phyloP scores from a whole-genome alignment of 2,329 filamentous ascomycete species.

The Ophidiomyces ophidiicola region DNA sequence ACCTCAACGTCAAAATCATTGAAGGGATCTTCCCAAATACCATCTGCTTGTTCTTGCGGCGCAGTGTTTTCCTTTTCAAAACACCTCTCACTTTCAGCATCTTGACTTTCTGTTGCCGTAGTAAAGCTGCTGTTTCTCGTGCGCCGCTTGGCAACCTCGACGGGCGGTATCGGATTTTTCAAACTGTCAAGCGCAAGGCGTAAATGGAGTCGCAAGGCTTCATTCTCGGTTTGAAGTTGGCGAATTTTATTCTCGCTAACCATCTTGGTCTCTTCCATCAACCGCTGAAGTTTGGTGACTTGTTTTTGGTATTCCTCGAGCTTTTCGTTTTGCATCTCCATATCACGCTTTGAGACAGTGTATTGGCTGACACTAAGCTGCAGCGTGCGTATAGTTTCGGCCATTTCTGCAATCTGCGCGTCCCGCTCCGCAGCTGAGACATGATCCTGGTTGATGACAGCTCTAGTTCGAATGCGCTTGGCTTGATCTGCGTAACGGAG shows the following conservation, averaged over 20 bases:
- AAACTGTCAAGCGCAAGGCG: conserved; percentile 73
- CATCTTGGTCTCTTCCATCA: conserved; percentile 89
- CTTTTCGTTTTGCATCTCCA: conserved; percentile 64
- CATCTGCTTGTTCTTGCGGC: conserved; percentile 22
- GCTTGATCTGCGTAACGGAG: conserved; percentile 95
- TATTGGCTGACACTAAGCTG: conserved; percentile 60
- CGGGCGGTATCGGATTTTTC: conserved; percentile 72
- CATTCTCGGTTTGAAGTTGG: conserved; percentile 77
- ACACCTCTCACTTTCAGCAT: conserved; percentile 42
- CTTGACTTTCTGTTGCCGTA: conserved; percentile 39
- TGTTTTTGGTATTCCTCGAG: conserved; percentile 91
- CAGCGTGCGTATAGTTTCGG: conserved; percentile 77
- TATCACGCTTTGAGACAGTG: conserved; percentile 59
- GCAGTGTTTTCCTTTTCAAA: conserved; percentile 30
- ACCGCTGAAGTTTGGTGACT: conserved; percentile 76
- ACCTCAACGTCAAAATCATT: conserved; percentile 46
- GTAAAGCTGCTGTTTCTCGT: conserved; percentile 25
- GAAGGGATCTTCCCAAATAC: conserved; percentile 19
- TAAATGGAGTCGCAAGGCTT: conserved; percentile 74
- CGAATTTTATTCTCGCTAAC: conserved; percentile 91
- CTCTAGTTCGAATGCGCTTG: conserved; percentile 89
- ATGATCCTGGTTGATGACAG: conserved; percentile 89
- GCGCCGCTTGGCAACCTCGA: conserved; percentile 24
- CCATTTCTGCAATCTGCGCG: conserved; percentile 87
- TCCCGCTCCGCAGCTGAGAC: conserved; percentile 87